These are phyloP conservation scores for Rosa lucieae DNA, from an alignment of 306 rosid genomes.

Conservation along the genomic window DNA sequence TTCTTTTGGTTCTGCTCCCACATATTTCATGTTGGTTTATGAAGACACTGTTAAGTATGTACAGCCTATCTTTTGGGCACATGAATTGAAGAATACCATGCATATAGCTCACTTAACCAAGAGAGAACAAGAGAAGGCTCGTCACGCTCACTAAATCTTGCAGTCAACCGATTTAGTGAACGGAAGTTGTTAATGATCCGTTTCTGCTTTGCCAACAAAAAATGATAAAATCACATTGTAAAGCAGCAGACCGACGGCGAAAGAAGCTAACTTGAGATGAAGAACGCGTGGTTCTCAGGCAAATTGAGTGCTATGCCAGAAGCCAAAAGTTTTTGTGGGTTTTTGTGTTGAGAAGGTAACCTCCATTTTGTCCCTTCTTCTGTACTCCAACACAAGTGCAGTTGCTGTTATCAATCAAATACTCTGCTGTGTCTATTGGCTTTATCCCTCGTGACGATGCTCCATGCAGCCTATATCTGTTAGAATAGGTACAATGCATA, in stretches of 20 bases:
- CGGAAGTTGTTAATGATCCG: constrained; percentile 5
- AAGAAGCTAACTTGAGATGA: background rate
- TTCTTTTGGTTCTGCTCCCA: background rate
- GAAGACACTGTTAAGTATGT: constrained; percentile 8
- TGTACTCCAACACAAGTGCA: constrained; percentile 83
- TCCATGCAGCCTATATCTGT: constrained; percentile 54
- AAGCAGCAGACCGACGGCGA: background rate
- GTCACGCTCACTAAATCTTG: constrained; percentile 3
- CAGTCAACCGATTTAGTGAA: background rate
- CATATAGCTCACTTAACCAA: constrained; percentile 7
- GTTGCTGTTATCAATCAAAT: constrained; percentile 69
- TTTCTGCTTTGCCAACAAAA: background rate
- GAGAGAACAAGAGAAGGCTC: background rate
- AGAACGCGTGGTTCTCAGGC: background rate
- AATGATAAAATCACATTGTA: background rate
- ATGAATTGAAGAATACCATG: background rate
- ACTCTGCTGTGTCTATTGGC: constrained; percentile 73
- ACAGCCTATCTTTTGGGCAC: constrained; percentile 10
- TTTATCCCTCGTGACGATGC: constrained; percentile 51
- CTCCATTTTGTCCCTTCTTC: constrained; percentile 77
- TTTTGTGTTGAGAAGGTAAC: constrained; percentile 77
- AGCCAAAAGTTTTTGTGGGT: constrained; percentile 91
- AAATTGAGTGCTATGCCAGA: constrained; percentile 43
- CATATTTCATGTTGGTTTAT: constrained; percentile 7
- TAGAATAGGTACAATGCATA: background rate